phyloP scores from a whole-genome alignment of 257 asterid genomes.

The Pogostemon cablin region DNA sequence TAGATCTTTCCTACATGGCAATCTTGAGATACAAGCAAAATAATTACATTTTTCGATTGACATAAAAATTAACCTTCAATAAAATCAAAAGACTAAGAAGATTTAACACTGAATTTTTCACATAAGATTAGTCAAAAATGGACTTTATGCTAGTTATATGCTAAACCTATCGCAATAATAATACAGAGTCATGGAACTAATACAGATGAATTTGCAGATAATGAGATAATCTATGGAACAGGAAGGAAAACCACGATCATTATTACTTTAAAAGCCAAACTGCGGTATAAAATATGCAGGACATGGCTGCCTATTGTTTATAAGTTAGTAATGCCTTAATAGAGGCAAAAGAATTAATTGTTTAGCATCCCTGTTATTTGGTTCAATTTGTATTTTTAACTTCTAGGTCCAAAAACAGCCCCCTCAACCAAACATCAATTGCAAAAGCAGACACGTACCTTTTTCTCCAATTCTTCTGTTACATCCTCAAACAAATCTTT shows the following conservation, averaged over 20 bases:
- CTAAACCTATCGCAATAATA: not conserved
- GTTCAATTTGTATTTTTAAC: constrained; percentile 11
- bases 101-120: not conserved
- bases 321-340: not conserved
- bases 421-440: constrained; percentile 3
- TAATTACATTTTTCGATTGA: not conserved
- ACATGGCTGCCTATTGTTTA: not conserved
- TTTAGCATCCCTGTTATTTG: not conserved
- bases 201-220: not conserved
- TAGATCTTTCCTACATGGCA: not conserved
- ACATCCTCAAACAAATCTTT: constrained; percentile 90
- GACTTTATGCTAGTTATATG: not conserved
- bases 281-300: not conserved
- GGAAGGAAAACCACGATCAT: not conserved
- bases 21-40: not conserved
- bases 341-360: not conserved
- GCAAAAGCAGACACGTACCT: constrained; percentile 49
- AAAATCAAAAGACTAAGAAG: not conserved
- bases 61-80: not conserved
- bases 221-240: not conserved
- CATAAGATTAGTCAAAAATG: constrained; percentile 7
- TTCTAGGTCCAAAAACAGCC: not conserved
- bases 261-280: no score
- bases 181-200: not conserved
- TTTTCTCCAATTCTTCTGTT: constrained; percentile 78